Evolutionary conservation across 1,284 basidiomycete species (phyloP), one percentile per base, ranked within the genome.

Genomic region (Phellopilus nigrolimitatus): DNA sequence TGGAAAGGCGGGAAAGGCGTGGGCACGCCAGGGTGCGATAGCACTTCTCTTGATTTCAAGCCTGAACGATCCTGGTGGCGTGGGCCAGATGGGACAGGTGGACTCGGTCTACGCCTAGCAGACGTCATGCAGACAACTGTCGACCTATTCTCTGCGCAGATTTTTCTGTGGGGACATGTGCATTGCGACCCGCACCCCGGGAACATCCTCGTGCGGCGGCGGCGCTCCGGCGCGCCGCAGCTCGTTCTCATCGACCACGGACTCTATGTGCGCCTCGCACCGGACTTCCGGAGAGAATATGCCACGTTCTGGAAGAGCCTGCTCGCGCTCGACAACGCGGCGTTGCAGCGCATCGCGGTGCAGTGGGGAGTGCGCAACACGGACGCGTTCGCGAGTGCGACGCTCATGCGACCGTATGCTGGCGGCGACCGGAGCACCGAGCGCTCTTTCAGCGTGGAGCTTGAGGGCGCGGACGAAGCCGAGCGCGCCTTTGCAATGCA

Each of bases 161-260:
- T 92, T 62, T 95, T 95, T 65, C 79, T 78, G 54, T 95, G 87
- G 86, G 91, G 91, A 4, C 93, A 84, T 75, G 81, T 91, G 1
- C 84, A 88, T 65, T 86, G 82, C 58, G 85, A 91, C 54, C 88
- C 84, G 0, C 84, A 80, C 59, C 78, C 79, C 0, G 91, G 90
- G 1, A 94, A 95, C 68, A 75, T 95, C 54, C 79, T 95, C 60
- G 77, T 94, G 28, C 81, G 91, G 5, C 83, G 84, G 0, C 75
- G 84, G 50, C 90, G 91, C 0, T 60, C 64, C 0, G 68, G 64
- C 9, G 67, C 71, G n/a, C 81, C 88, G 0, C 88, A 95, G 62
- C 75, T 95, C 38, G 91, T 94, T 25, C 72, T 95, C 8, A 79
- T 95, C 57, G 92, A 95, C 62, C 92, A 95, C 63, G 92, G 92